Conservation (phyloP, 805 yeast species). For the Starmera dryadoides region DNA sequence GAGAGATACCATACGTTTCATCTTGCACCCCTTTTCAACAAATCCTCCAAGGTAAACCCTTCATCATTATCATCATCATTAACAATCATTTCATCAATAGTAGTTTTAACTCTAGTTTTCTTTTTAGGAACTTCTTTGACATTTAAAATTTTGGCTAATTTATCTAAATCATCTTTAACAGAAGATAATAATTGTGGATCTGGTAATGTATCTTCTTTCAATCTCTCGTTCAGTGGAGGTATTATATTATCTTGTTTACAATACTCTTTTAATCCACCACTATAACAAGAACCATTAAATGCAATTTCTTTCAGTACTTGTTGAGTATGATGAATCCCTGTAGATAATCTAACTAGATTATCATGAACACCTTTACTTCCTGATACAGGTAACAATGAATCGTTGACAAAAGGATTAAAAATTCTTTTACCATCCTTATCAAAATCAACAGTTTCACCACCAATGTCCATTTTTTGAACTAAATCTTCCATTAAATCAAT, state of each 20-base stretch:
- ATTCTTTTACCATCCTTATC: conserved; percentile 16
- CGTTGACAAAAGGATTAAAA: conserved; percentile 10
- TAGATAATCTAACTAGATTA: conserved; percentile 14
- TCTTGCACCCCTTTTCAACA: background rate
- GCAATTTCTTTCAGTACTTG: conserved; percentile 10
- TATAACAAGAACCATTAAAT: conserved; percentile 3
- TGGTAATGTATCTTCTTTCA: conserved; percentile 12
- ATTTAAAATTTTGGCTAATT: conserved; percentile 10
- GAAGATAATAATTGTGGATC: conserved; percentile 4
- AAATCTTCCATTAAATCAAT: conserved; percentile 34
- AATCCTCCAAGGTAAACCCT: background rate
- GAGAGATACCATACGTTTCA: too few relatives aligned
- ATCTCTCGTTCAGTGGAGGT: conserved; percentile 20
- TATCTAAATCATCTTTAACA: conserved; percentile 9
- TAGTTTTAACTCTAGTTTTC: background rate
- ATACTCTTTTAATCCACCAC: conserved; percentile 8
- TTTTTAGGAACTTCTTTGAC: conserved; percentile 7
- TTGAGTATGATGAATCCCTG: conserved; percentile 18
- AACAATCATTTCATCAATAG: background rate
- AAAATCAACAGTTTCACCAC: conserved; percentile 14
- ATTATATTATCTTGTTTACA: conserved; percentile 10
- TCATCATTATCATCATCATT: background rate
- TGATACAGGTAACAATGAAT: conserved; percentile 11
- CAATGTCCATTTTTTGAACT: conserved; percentile 38
- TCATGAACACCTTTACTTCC: conserved; percentile 12